Evolutionary conservation across 306 rosid species (phyloP), one percentile per base, ranked within the genome.

Genomic region (Trifolium fragiferum): DNA sequence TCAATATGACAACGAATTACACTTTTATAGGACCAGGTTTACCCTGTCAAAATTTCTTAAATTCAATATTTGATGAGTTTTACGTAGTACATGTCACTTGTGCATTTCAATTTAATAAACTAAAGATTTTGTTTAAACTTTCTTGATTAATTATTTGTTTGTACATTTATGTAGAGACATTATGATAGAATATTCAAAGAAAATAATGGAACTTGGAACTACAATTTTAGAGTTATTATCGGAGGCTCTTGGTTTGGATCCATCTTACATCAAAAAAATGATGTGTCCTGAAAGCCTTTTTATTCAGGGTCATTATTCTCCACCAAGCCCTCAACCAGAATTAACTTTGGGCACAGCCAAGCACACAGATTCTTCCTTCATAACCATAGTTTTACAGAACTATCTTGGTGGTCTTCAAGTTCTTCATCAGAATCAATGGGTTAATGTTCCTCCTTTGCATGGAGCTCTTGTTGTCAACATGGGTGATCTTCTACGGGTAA

Each of bases 341-440:
- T 59, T 82, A 47, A 72, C 79, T 7, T 16, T 79, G 62, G 86
- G 83, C 7, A n/a, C 68, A 0, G 0, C 47, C 0, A 76, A 73
- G 64, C 91, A 85, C 43, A 15, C 78, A 5, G 89, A 83, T 66
- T 0, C 3, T 53, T 13, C 3, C 68, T 81, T 83, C 69, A 16
- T 88, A 33, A 85, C 89, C 0, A 6, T 88, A 62, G 75, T 88
- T 58, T 70, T 83, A 7, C 88, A 88, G 74, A 86, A 85, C 30
- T 82, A 81, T 44, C 16, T 81, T 3, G 92, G 92, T 3, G 89
- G 88, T 3, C 89, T 88, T 55, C 92, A 88, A 81, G 61, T 83
- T 74, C 68, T 79, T 3, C 64, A 55, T n/a, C 19, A 75, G 5
- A 25, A 71, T 18, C 64, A 65, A 14, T 83, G 83, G 86, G 5